Base-by-base conservation (phyloP, 768 basidiomycete genomes). In the Pisolithus marmoratus region DNA sequence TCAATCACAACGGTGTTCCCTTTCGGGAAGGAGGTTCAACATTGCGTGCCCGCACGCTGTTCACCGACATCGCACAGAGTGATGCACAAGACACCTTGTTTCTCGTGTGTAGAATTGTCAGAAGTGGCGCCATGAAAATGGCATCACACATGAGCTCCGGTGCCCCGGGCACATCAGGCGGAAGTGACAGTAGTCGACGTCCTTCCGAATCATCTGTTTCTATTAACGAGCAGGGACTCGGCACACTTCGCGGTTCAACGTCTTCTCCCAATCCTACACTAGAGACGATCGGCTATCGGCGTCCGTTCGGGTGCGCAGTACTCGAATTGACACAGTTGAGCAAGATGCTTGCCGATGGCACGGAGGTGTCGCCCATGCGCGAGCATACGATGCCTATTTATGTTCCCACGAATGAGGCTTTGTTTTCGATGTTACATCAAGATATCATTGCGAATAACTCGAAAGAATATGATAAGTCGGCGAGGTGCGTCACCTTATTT, bases 261-360 rank as follows among this genome's bases (percentile, higher is more conserved):
- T 11, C 43, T 23, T 20, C 23, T 7, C 17, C 29, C 26, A 45
- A 12, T 38, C 46, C 55, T 41, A 53, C 53, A 44, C 23, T n/a
- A 9, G 80, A 81, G 9, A 51, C 60, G n/a, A 56, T 68, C 23
- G 78, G 80, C 50, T 87, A 87, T 61, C 80, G 95, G 36, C 74
- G 95, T 47, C 95, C 95, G 0, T 93, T 98, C 63, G 95, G 94
- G n/a, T 96, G 93, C 63, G 95, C 95, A 2, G 86, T 96, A 9
- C 71, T 97, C 49, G 91, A 96, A 60, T 70, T 98, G 37, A 81
- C 83, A 0, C 87, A 90, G 60, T 69, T 94, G 49, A 77, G 71
- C 57, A 83, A 81, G 61, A 82, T 90, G 73, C 72, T 79, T 2
- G 70, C 74, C 0, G 90, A 92, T 34, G 78, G 81, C 46, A 60